A percentile compares a stretch with the other conserved stretches of the same genome.
phyloP scores from a whole-genome alignment of 176 grass and related monocot genomes.

The Carex parvula region DNA sequence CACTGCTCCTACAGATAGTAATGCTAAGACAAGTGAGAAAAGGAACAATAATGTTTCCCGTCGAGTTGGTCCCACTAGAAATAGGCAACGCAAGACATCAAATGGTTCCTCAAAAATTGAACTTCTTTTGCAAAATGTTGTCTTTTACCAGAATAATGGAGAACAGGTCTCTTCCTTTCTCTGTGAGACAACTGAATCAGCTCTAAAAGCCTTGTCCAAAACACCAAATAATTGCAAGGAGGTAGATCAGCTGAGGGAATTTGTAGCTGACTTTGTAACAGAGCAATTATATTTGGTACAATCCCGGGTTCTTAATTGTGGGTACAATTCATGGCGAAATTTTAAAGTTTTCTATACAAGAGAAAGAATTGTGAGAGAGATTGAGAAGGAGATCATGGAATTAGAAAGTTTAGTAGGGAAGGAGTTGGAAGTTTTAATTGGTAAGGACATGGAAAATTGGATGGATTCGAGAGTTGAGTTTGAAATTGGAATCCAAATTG shows the following conservation, averaged over 20 bases:
- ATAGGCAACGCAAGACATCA: constrained; percentile 7
- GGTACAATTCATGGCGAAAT: constrained; percentile 46
- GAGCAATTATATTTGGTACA: constrained; percentile 51
- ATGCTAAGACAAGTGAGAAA: neutral
- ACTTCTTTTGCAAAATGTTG: constrained; percentile 49
- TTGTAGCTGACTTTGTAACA: constrained; percentile 37
- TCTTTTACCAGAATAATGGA: neutral
- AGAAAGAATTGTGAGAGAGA: constrained; percentile 41
- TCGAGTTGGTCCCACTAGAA: neutral
- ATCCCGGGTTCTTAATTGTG: constrained; percentile 34
- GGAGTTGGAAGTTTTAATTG: constrained; percentile 39
- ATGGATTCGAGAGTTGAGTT: constrained; percentile 23
- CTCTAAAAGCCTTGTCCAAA: constrained; percentile 19
- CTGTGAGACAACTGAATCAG: constrained; percentile 25
- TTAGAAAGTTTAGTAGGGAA: constrained; percentile 29
- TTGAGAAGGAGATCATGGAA: constrained; percentile 38
- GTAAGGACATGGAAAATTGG: constrained; percentile 33
- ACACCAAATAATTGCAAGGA: constrained; percentile 9
- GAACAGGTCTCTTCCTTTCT: constrained; percentile 40
- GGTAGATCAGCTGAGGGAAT: neutral
- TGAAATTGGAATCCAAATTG: constrained; percentile 50
- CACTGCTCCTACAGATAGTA: neutral
- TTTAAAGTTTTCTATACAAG: constrained; percentile 24
- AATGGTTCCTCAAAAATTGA: constrained; percentile 42
- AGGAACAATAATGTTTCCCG: neutral